These are phyloP conservation scores for Hypholoma fasciculare DNA, from an alignment of 768 basidiomycete genomes.

Conservation along the genomic window DNA sequence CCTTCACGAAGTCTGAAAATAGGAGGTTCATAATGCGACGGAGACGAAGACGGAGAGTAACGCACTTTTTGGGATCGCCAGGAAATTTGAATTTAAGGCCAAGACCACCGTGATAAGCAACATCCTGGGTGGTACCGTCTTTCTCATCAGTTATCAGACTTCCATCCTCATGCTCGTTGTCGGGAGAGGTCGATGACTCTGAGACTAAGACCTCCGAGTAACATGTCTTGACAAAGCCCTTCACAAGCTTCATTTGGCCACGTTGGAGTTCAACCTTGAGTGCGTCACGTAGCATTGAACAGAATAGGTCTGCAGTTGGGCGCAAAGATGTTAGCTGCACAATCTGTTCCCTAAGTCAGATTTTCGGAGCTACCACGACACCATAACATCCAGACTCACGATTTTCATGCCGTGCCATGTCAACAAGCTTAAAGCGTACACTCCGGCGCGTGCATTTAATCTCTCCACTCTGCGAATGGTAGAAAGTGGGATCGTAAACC, in stretches of 20 bases:
- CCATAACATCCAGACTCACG: conserved; percentile 44
- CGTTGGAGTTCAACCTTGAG: conserved; percentile 88
- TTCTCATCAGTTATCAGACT: conserved; percentile 57
- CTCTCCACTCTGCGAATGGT: conserved; percentile 93
- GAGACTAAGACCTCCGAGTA: conserved; percentile 90
- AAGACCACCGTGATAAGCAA: conserved; percentile 73
- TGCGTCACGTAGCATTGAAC: conserved; percentile 82
- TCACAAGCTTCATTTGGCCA: conserved; percentile 92
- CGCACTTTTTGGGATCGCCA: conserved; percentile 89
- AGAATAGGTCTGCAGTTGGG: conserved; percentile 93
- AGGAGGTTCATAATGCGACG: conserved; percentile 4
- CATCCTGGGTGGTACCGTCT: conserved; percentile 43
- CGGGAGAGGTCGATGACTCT: conserved; percentile 53
- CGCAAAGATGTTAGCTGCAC: conserved; percentile 92
- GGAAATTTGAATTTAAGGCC: conserved; percentile 88
- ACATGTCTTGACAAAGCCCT: conserved; percentile 87
- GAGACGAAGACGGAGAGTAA: conserved; percentile 3
- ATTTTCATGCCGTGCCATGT: conserved; percentile 95
- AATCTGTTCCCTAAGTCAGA: conserved; percentile 44
- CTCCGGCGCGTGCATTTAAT: conserved; percentile 89
- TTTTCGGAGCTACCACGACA: conserved; percentile 2
- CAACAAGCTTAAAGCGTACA: conserved; percentile 93
- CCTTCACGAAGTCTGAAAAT: conserved; percentile 74
- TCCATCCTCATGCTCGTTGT: conserved; percentile 69
- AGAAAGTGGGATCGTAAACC: conserved; percentile 88